Conservation (phyloP, 1,284 basidiomycete species). For the Puccinia hordei region DNA sequence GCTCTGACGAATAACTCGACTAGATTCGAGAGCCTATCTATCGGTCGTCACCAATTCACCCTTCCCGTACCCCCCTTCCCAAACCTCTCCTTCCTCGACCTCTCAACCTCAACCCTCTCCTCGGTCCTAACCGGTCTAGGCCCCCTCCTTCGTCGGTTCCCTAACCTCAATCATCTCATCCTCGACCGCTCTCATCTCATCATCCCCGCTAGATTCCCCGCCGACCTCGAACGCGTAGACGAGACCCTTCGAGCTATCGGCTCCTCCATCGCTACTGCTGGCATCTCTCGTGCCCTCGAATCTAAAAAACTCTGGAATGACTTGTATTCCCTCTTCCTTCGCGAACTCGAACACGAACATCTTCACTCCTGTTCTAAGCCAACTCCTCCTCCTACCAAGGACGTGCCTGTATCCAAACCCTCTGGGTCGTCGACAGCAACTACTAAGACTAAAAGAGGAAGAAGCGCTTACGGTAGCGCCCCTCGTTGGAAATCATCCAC, state of each 20-base stretch:
- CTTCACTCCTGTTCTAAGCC: neutral
- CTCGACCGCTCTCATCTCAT: conserved; percentile 33
- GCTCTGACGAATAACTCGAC: conserved; percentile 3
- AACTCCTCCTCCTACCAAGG: neutral
- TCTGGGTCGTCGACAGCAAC: neutral
- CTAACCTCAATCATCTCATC: conserved; percentile 21
- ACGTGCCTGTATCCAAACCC: too few relatives aligned
- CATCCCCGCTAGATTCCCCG: conserved; percentile 24
- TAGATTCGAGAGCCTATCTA: too few relatives aligned
- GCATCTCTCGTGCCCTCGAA: conserved; percentile 18
- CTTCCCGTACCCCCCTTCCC: conserved; percentile 28
- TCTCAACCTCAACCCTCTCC: conserved; percentile 26
- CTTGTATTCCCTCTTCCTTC: neutral
- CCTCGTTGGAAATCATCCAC: neutral
- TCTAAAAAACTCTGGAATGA: conserved; percentile 9
- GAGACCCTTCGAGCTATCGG: conserved; percentile 25
- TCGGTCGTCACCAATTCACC: too few relatives aligned
- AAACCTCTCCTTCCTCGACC: conserved; percentile 26
- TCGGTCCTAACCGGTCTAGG: neutral
- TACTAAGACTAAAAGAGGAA: conserved; percentile 9
- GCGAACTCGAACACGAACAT: too few relatives aligned
- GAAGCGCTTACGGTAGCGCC: conserved; percentile 44
- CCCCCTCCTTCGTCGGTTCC: conserved; percentile 8
- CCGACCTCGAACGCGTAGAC: conserved; percentile 35
- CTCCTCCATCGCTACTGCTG: conserved; percentile 10